These are phyloP conservation scores for Macroventuria anomochaeta DNA, from an alignment of 2,329 filamentous ascomycete species.

Conservation along the genomic window DNA sequence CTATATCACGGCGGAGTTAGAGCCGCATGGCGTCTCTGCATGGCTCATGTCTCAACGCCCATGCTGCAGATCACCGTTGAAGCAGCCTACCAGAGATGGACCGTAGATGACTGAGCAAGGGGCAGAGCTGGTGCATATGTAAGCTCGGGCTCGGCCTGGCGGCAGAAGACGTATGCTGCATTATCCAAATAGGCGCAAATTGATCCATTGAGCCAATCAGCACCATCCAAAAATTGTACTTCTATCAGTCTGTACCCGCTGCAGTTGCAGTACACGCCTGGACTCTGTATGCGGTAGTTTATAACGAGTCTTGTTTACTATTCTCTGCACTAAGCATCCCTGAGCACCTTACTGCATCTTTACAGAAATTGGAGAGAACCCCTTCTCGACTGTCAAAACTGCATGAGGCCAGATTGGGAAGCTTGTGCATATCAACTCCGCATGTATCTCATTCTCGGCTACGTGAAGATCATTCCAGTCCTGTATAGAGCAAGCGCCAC, in stretches of 20 bases:
- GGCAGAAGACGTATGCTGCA: slow-evolving; percentile 33
- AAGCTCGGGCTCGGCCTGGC: slow-evolving; percentile 26
- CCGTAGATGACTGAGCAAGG: slow-evolving; percentile 17
- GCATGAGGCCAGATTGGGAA: slow-evolving; percentile 32
- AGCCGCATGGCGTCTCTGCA: slow-evolving; percentile 43
- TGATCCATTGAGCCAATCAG: slow-evolving; percentile 23
- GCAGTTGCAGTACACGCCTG: background rate
- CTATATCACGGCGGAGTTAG: slow-evolving; percentile 20
- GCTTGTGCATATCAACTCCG: slow-evolving; percentile 38
- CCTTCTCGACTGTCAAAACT: slow-evolving; percentile 27
- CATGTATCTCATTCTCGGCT: slow-evolving; percentile 44
- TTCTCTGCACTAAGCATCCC: slow-evolving; percentile 12
- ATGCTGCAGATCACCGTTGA: slow-evolving; percentile 35
- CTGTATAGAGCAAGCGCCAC: slow-evolving; percentile 31
- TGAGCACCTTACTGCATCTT: background rate
- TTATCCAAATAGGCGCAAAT: slow-evolving; percentile 29
- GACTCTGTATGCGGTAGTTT: background rate
- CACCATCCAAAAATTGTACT: background rate
- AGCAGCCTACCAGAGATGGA: slow-evolving; percentile 22
- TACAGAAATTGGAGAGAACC: slow-evolving; percentile 25
- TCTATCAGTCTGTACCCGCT: background rate
- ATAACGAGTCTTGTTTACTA: slow-evolving; percentile 4
- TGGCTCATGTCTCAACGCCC: slow-evolving; percentile 33
- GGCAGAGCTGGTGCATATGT: slow-evolving; percentile 15
- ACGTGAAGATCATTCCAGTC: slow-evolving; percentile 42